These are phyloP conservation scores for Raddia guianensis DNA, from an alignment of 176 grass and related monocot genomes.

Conservation along the genomic window DNA sequence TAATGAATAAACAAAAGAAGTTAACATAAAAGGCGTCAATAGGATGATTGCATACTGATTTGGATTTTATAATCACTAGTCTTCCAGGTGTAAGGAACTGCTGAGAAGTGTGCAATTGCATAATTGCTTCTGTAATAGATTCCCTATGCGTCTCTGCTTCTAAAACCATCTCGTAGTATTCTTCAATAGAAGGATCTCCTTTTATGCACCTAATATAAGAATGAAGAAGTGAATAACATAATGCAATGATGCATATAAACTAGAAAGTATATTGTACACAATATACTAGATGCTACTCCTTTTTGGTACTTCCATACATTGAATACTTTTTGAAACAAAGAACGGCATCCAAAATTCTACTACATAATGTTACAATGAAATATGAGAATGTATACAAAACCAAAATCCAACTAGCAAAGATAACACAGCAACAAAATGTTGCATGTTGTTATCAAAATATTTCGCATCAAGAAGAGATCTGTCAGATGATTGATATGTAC, in stretches of 20 bases:
- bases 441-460: background rate
- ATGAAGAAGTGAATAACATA: constrained; percentile 8
- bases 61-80: constrained; percentile 86
- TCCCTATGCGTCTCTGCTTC: constrained; percentile 75
- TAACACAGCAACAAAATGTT: background rate
- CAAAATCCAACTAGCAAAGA: background rate
- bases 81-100: constrained; percentile 84
- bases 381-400: constrained; percentile 8
- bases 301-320: background rate
- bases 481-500: background rate
- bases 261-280: constrained; percentile 8
- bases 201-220: constrained; percentile 84
- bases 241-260: constrained; percentile 21
- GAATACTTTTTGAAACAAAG: background rate
- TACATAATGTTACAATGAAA: background rate
- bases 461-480: background rate
- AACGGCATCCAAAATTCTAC: background rate
- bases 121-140: constrained; percentile 66
- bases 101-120: constrained; percentile 59
- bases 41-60: constrained; percentile 60
- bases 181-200: constrained; percentile 90
- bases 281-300: constrained; percentile 16
- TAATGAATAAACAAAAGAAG: constrained; percentile 21
- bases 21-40: constrained; percentile 20
- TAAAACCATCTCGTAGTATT: constrained; percentile 71